phyloP scores from a whole-genome alignment of 2,329 filamentous ascomycete species.

The Diaporthe sp. region DNA sequence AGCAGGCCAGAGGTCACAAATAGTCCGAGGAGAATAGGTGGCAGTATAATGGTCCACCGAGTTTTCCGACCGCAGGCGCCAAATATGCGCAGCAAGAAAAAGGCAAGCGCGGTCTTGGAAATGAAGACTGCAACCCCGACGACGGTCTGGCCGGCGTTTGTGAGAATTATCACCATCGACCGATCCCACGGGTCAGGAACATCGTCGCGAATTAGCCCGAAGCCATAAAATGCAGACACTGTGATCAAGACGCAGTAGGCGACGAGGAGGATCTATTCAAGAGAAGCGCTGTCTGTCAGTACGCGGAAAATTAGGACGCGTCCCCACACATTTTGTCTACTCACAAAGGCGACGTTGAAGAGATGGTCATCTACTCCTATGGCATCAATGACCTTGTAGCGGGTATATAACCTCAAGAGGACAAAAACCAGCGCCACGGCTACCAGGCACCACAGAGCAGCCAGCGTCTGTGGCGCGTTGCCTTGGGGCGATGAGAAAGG shows the following conservation, averaged over 20 bases:
- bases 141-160: slow-evolving; percentile 26
- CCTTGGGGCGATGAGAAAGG: slow-evolving; percentile 33
- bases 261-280: slow-evolving; percentile 14
- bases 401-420: slow-evolving; percentile 19
- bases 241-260: slow-evolving; percentile 23
- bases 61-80: slow-evolving; percentile 19
- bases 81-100: slow-evolving; percentile 21
- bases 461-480: slow-evolving; percentile 34
- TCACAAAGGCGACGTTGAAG: slow-evolving; percentile 29
- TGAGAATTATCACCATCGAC: slow-evolving; percentile 28
- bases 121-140: slow-evolving; percentile 28
- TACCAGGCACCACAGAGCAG: slow-evolving; percentile 30
- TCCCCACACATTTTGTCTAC: neutral
- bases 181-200: slow-evolving; percentile 30
- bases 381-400: slow-evolving; percentile 29
- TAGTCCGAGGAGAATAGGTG: slow-evolving; percentile 11
- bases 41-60: slow-evolving; percentile 19
- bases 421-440: slow-evolving; percentile 20
- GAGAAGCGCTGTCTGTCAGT: neutral
- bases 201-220: slow-evolving; percentile 20
- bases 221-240: slow-evolving; percentile 20
- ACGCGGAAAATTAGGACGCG: neutral
- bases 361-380: slow-evolving; percentile 30
- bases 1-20: neutral
- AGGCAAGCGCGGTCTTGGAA: slow-evolving; percentile 21